Conservation (phyloP, 768 basidiomycete species). For the Tricholoma sp. region DNA sequence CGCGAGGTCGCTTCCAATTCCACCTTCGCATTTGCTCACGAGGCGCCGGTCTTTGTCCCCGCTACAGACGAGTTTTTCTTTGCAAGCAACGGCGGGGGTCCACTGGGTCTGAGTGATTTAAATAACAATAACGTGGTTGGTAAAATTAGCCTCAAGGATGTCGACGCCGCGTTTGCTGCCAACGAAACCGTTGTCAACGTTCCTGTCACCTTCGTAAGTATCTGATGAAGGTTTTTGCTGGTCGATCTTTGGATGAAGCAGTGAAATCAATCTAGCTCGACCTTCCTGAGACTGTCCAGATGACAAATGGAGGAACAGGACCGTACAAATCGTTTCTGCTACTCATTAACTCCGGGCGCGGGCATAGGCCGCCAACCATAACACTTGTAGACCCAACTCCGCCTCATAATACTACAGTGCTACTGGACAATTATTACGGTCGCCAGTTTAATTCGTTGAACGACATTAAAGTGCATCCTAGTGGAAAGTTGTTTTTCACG, state of each 20-base stretch:
- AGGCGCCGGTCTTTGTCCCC: constrained; percentile 65
- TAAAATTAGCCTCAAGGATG: constrained; percentile 56
- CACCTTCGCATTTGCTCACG: constrained; percentile 70
- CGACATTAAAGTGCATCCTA: constrained; percentile 72
- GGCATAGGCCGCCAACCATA: constrained; percentile 53
- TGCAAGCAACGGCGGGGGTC: constrained; percentile 61
- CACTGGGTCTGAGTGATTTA: constrained; percentile 57
- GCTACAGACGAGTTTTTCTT: constrained; percentile 74
- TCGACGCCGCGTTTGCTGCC: constrained; percentile 39
- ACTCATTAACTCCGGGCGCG: constrained; percentile 63
- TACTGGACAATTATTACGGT: constrained; percentile 77
- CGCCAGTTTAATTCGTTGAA: constrained; percentile 81
- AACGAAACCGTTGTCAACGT: constrained; percentile 38
- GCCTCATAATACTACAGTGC: constrained; percentile 62
- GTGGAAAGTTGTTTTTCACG: constrained; percentile 69
- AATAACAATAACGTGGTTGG: constrained; percentile 59
- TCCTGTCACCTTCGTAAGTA: constrained; percentile 38
- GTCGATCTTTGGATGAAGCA: neutral
- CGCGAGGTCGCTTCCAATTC: constrained; percentile 54
- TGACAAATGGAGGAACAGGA: constrained; percentile 68
- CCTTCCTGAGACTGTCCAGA: constrained; percentile 54
- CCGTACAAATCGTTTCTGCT: constrained; percentile 54
- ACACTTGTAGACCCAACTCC: constrained; percentile 57
- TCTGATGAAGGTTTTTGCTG: neutral
- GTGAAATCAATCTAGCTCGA: constrained; percentile 37